These are phyloP conservation scores for Termitomyces sp. DNA, from an alignment of 768 basidiomycete genomes.

Conservation along the genomic window DNA sequence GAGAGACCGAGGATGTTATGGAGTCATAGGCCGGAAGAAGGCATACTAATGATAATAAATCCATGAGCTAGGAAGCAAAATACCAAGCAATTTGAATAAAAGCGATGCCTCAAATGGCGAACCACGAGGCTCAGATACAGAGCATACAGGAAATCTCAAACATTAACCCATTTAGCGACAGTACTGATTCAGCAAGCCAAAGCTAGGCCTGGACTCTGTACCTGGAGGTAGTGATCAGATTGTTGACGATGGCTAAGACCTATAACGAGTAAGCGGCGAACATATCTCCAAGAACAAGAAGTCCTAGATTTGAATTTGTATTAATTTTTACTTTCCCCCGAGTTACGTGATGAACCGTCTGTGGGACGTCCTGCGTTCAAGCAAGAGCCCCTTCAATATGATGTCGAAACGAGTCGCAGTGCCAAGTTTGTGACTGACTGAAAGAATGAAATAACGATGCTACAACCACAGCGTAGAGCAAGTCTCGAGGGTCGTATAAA, in stretches of 20 bases:
- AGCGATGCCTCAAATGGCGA: constrained; percentile 44
- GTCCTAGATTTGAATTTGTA: constrained; percentile 56
- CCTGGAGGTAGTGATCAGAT: background rate
- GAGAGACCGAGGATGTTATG: constrained; percentile 59
- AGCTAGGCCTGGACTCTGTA: constrained; percentile 52
- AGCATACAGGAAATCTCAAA: constrained; percentile 54
- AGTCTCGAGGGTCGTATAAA: constrained; percentile 64
- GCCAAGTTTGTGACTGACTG: constrained; percentile 36
- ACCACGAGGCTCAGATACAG: constrained; percentile 37
- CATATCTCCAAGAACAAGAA: constrained; percentile 50
- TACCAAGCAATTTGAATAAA: constrained; percentile 43
- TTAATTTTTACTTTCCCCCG: constrained; percentile 55
- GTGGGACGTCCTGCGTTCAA: too few relatives aligned
- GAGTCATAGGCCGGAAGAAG: constrained; percentile 50
- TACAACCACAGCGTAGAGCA: constrained; percentile 62
- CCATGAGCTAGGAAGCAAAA: constrained; percentile 55
- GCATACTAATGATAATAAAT: constrained; percentile 22
- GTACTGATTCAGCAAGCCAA: background rate
- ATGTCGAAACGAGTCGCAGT: constrained; percentile 39
- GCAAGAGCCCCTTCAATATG: background rate
- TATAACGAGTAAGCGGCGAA: constrained; percentile 51
- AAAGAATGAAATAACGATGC: constrained; percentile 53
- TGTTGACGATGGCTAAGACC: constrained; percentile 12
- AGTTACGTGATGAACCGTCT: too few relatives aligned
- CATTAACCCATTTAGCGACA: background rate